Evolutionary conservation across 768 basidiomycete genomes (phyloP).

Genomic region (Agrocybe pediades): DNA sequence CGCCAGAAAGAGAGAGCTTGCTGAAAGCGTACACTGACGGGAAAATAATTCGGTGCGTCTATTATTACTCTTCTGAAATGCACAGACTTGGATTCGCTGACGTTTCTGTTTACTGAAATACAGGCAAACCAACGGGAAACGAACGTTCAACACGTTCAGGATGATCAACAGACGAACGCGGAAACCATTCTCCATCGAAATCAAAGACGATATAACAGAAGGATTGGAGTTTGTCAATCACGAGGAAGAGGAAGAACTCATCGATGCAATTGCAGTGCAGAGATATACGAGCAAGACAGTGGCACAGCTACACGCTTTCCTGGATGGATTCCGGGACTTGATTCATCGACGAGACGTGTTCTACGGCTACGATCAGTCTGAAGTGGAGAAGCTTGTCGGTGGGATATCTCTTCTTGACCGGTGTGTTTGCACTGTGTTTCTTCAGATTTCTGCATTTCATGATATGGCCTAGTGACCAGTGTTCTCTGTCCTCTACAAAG

Average conservation of each 20-base stretch:
- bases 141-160: conserved; percentile 17
- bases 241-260: conserved; percentile 20
- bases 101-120: neutral
- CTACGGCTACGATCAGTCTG: conserved; percentile 18
- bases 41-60: conserved; percentile 15
- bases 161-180: conserved; percentile 20
- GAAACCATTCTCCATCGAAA: conserved; percentile 15
- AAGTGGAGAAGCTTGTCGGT: conserved; percentile 24
- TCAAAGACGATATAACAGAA: conserved; percentile 9
- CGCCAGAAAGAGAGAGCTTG: conserved; percentile 10
- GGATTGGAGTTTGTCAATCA: conserved; percentile 13
- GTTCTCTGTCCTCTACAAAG: conserved; percentile 8
- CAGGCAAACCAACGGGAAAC: conserved; percentile 13
- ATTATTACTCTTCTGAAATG: neutral
- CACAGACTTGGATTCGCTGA: neutral
- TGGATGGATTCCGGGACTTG: conserved; percentile 25
- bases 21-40: conserved; percentile 9
- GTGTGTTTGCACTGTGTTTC: conserved; percentile 5
- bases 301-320: conserved; percentile 19
- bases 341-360: conserved; percentile 20
- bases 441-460: neutral
- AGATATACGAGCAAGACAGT: conserved; percentile 8
- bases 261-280: conserved; percentile 16
- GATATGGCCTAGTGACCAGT: conserved; percentile 11
- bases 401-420: conserved; percentile 22